A percentile compares a stretch with the other conserved stretches of the same genome.
Conservation (phyloP, 176 grass and related monocot species). For the Metroxylon sagu region DNA sequence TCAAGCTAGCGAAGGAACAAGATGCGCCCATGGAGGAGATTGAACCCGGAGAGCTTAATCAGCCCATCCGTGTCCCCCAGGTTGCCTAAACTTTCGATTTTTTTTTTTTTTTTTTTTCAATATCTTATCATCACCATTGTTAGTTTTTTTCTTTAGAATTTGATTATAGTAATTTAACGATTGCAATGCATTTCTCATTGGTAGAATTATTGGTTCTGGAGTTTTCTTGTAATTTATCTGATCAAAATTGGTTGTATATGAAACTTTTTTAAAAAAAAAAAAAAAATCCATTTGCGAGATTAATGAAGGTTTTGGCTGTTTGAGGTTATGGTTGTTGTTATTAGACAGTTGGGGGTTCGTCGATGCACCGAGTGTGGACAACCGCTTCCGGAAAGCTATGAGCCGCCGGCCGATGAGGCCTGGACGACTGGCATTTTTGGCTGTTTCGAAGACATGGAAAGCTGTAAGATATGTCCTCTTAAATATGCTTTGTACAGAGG, state of each 20-base stretch:
- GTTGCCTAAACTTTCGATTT: not conserved
- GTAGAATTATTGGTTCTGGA: no score
- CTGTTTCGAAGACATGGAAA: constrained; percentile 63
- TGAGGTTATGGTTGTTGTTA: no score
- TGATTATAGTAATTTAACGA: no score
- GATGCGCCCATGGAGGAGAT: constrained; percentile 74
- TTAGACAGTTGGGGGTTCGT: constrained; percentile 44
- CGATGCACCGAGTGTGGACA: constrained; percentile 70
- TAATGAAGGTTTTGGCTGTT: not conserved
- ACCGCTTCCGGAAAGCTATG: constrained; percentile 64
- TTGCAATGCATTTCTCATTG: no score
- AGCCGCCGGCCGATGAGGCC: constrained; percentile 66
- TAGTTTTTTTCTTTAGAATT: no score
- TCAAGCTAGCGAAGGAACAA: constrained; percentile 84
- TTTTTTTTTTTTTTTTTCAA: no score
- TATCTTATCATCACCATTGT: no score
- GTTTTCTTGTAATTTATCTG: no score
- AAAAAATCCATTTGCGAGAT: not conserved
- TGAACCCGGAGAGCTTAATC: constrained; percentile 83
- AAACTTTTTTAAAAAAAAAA: no score
- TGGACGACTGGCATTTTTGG: constrained; percentile 82
- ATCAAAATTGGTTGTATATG: no score
- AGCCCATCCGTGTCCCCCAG: constrained; percentile 79
- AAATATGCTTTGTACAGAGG: not conserved
- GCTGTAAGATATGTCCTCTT: constrained; percentile 24